phyloP scores from a whole-genome alignment of 208 protist genomes.

The Herpetomonas samuelpessoai region DNA sequence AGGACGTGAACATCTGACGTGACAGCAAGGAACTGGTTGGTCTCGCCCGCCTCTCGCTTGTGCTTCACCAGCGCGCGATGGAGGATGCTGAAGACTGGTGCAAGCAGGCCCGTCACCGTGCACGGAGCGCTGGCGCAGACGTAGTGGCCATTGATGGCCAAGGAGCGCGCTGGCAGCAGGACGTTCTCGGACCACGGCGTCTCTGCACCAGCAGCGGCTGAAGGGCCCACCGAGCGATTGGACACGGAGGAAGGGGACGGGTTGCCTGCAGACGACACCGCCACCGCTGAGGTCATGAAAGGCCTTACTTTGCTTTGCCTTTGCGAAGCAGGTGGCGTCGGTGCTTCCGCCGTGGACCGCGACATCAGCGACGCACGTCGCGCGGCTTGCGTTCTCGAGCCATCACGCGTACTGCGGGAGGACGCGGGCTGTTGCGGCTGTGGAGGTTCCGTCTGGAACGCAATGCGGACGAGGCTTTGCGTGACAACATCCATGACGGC shows the following conservation, averaged over 20 bases:
- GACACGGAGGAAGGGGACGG: not conserved
- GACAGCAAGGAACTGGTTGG: slow-evolving; percentile 14
- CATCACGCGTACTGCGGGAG: not conserved
- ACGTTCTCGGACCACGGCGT: slow-evolving; percentile 4
- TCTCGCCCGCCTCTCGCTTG: not conserved
- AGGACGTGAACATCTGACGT: not conserved
- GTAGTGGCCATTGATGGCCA: slow-evolving; percentile 8
- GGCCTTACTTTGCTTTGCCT: no score
- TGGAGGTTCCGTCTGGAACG: not conserved
- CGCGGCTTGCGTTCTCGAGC: not conserved
- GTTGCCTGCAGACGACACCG: not conserved
- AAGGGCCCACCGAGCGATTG: not conserved
- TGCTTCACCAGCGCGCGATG: not conserved
- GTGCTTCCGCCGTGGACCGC: not conserved
- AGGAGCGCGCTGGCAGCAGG: slow-evolving; percentile 10
- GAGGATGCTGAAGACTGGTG: slow-evolving; percentile 18
- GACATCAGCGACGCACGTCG: not conserved
- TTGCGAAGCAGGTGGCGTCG: not conserved
- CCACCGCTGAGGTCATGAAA: no score
- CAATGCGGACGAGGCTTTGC: not conserved
- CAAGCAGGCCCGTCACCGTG: slow-evolving; percentile 20
- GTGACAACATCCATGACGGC: not conserved
- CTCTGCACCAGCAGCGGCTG: not conserved
- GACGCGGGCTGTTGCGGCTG: not conserved
- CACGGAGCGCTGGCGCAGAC: slow-evolving; percentile 11